Percentiles rank a stretch among this genome's conserved stretches.
Evolutionary conservation across 2,329 filamentous ascomycete species (phyloP).

Genomic region (Aspergillus bombycis): DNA sequence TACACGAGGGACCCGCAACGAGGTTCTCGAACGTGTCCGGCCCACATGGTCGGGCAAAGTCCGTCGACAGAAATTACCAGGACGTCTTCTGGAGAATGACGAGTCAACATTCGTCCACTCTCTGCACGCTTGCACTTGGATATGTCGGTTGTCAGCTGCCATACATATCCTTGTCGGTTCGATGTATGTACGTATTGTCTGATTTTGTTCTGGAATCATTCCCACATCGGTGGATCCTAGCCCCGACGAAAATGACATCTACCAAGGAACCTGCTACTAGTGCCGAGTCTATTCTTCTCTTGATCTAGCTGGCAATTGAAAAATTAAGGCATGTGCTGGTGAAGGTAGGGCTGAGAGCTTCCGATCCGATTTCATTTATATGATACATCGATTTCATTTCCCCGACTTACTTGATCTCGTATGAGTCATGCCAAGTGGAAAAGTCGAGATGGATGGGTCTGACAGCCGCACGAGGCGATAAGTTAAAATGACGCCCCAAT

Average conservation of each 20-base stretch:
- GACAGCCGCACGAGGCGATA: not conserved
- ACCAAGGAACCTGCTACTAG: not conserved
- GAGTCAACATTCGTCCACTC: not conserved
- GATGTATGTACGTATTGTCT: not conserved
- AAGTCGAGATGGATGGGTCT: no score
- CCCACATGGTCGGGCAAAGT: conserved; percentile 8
- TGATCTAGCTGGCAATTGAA: not conserved
- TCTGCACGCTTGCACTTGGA: not conserved
- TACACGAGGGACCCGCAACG: not conserved
- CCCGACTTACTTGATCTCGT: not conserved
- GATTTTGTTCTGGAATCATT: not conserved
- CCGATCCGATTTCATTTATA: conserved; percentile 6
- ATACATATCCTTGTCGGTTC: not conserved
- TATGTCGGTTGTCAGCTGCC: not conserved
- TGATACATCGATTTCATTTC: not conserved
- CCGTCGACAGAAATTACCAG: conserved; percentile 8
- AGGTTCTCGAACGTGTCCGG: conserved; percentile 12
- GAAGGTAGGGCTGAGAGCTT: conserved; percentile 4
- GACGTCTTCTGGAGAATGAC: not conserved
- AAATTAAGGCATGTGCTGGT: not conserved
- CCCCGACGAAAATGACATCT: not conserved
- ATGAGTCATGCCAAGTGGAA: not conserved
- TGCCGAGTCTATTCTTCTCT: not conserved
- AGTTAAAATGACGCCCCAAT: not conserved
- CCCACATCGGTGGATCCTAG: not conserved